Base-by-base conservation (phyloP, 1,284 basidiomycete genomes). In the Moniliella sp. region DNA sequence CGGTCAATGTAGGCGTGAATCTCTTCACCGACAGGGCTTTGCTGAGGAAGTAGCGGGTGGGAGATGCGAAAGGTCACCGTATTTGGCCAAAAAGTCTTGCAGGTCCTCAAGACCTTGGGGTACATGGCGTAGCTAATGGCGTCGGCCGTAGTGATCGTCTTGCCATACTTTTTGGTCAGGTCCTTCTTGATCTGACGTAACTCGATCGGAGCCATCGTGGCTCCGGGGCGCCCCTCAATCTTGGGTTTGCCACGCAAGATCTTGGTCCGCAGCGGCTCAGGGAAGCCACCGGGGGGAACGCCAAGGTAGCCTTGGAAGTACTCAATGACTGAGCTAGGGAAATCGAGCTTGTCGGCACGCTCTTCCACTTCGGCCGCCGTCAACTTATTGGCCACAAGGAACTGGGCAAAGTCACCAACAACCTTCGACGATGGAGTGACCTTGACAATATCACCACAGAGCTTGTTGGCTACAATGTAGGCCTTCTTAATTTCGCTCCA, bases 401-500 rank as follows among this genome's bases (percentile, higher is more conserved):
- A 93, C 45, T 65, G 64, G 17, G 91, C 91, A 64, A 99, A 88
- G 68, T 99, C 91, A 29, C 91, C 91, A 34, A 97, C 88, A 31
- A 93, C 83, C 69, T 97, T 94, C 38, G 91, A 97, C 13, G 91
- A 93, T 23, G 91, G 91, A 14, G 91, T 99, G 50, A 97, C n/a
- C 71, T 99, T 99, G 69, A 97, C 78, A 60, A 99, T 78, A 58
- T 94, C 86, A 32, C 91, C 91, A 62, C 91, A 94, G 72, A 84
- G 57, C 48, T 55, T 50, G 46, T 61, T 61, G 35, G 58, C 58
- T 40, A 56, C 43, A 49, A 93, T 83, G 64, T 99, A 99, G 63
- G 91, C 91, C 68, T 76, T 76, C 69, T 99, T 99, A 68, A 99
- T 83, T 60, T 84, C 86, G 76, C 51, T 73, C 91, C 91, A 99